These are phyloP conservation scores for Thuidium tamariscinum DNA, from an alignment of 225 moss, liverwort and hornwort species.

Conservation along the genomic window DNA sequence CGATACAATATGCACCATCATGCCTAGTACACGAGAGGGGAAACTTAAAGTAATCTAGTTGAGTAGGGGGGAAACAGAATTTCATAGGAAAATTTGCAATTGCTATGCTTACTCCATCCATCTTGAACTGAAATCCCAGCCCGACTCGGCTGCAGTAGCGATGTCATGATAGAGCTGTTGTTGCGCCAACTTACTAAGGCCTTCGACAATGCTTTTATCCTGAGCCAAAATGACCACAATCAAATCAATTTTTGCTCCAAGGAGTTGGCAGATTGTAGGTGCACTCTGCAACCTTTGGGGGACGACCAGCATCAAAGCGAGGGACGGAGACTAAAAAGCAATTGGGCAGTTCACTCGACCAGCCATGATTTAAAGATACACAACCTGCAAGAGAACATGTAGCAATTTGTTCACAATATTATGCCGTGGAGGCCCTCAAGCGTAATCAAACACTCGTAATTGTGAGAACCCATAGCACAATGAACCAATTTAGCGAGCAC, in stretches of 20 bases:
- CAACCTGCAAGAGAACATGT: background rate
- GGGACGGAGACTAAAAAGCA: background rate
- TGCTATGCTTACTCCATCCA: slow-evolving; percentile 59
- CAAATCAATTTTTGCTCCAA: background rate
- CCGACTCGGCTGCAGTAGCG: slow-evolving; percentile 64
- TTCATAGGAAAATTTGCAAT: background rate
- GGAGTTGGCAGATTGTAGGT: background rate
- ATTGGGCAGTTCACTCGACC: background rate
- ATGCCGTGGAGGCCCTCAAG: background rate
- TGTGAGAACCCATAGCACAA: background rate
- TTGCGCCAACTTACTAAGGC: slow-evolving; percentile 16
- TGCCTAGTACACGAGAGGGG: background rate
- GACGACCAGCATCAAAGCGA: background rate
- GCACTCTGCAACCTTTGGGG: background rate
- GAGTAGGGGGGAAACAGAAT: background rate
- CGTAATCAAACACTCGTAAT: background rate
- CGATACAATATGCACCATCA: background rate
- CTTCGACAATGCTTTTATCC: slow-evolving; percentile 28
- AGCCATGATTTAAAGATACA: background rate
- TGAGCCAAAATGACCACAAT: background rate
- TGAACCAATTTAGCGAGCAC: background rate
- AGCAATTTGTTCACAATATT: background rate
- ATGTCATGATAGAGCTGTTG: slow-evolving; percentile 64
- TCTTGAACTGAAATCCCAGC: slow-evolving; percentile 88
- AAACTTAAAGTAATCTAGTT: background rate